These are phyloP conservation scores for Oryza punctata DNA, from an alignment of 176 grass and related monocot genomes.

Conservation along the genomic window DNA sequence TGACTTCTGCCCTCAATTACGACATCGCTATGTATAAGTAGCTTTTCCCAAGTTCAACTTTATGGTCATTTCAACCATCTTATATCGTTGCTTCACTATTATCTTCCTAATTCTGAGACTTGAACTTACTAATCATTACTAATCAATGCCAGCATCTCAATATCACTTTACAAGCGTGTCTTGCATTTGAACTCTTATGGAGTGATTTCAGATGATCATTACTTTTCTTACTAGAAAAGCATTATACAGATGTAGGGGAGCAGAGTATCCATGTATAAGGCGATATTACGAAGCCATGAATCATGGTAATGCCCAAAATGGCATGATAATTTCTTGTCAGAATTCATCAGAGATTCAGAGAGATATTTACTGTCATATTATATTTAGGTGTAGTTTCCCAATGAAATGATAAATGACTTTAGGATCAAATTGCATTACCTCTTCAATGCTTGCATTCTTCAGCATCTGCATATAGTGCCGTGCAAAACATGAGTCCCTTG, in stretches of 20 bases:
- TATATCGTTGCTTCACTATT: conserved; percentile 11
- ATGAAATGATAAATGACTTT: conserved; percentile 8
- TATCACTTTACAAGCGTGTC: not conserved
- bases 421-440: conserved; percentile 48
- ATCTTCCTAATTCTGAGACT: conserved; percentile 13
- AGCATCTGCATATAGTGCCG: conserved; percentile 57
- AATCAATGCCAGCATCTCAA: not conserved
- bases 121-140: not conserved
- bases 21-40: not conserved
- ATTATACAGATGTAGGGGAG: not conserved
- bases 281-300: not conserved
- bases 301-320: conserved; percentile 4
- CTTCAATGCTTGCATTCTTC: conserved; percentile 78
- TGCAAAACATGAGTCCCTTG: conserved; percentile 32
- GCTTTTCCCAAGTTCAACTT: conserved; percentile 42
- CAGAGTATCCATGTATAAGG: too few species aligned
- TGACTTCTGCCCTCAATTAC: conserved; percentile 39
- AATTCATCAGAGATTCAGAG: not conserved
- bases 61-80: conserved; percentile 32
- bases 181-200: conserved; percentile 17
- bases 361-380: not conserved
- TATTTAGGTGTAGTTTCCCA: not conserved
- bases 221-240: not conserved
- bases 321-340: not conserved
- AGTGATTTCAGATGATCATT: not conserved